Evolutionary conservation across 73 alveolate genomes (phyloP).

Genomic region (Stentor coeruleus): DNA sequence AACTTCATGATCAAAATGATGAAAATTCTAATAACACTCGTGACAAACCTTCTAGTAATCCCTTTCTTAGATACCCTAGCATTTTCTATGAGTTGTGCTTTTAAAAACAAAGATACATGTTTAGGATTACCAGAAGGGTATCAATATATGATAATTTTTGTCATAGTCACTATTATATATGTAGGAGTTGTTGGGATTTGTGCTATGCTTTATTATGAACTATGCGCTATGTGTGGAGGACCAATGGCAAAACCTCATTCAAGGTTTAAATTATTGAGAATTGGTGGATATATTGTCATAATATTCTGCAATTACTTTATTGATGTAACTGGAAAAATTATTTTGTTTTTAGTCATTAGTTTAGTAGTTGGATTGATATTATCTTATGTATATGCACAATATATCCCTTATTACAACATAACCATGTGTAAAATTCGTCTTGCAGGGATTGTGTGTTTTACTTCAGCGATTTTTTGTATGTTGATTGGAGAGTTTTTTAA

Average conservation of each 20-base stretch:
- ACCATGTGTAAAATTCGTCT: background rate
- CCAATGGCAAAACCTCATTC: background rate
- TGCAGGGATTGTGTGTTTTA: background rate
- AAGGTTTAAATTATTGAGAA: background rate
- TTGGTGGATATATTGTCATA: background rate
- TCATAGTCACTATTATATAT: background rate
- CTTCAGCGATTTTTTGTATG: slow-evolving; percentile 6
- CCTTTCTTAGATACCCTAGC: background rate
- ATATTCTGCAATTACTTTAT: background rate
- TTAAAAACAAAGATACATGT: background rate
- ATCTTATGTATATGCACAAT: background rate
- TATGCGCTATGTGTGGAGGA: background rate
- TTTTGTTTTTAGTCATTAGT: background rate
- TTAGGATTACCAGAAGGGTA: slow-evolving; percentile 1
- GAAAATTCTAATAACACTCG: background rate
- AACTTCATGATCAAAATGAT: background rate
- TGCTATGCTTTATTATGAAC: background rate
- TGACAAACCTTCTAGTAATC: background rate
- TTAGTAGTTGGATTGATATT: background rate
- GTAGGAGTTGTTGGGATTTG: background rate
- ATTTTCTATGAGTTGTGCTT: background rate
- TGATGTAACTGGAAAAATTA: background rate
- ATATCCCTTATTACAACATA: background rate
- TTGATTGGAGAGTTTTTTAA: slow-evolving; percentile 1
- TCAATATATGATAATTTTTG: background rate